Evolutionary conservation across 192 early-diverging fungal species (phyloP).

Genomic region (Funneliformis mosseae): DNA sequence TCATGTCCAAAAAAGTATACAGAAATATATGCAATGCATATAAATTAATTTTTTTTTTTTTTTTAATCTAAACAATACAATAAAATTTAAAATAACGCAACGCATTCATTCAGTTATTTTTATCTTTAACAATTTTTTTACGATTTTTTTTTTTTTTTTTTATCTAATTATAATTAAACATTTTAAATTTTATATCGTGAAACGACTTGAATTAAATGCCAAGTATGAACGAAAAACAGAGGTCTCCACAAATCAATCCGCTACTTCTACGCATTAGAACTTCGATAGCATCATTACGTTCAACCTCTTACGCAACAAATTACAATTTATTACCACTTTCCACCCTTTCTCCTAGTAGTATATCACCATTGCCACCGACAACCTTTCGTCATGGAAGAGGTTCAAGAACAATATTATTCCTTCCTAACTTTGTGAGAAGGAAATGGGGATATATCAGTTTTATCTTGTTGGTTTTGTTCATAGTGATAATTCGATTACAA

Average conservation of each 20-base stretch:
- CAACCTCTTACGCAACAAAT: neutral
- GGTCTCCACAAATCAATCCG: neutral
- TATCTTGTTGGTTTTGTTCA: neutral
- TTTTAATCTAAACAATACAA: too few species aligned
- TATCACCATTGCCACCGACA: neutral
- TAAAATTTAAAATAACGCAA: too few species aligned
- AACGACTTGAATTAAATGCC: too few species aligned
- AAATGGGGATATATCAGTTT: conserved; percentile 18
- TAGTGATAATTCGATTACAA: neutral
- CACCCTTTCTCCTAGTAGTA: neutral
- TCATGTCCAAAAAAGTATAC: too few species aligned
- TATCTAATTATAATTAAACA: too few species aligned
- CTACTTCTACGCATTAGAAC: neutral
- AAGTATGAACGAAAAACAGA: neutral
- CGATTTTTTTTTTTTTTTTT: too few species aligned
- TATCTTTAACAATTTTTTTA: too few species aligned
- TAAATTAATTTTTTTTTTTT: too few species aligned
- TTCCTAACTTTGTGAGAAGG: neutral
- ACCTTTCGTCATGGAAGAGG: conserved; percentile 1
- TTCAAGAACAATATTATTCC: neutral
- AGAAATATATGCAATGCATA: too few species aligned
- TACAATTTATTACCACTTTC: conserved; percentile 4
- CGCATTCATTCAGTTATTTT: too few species aligned
- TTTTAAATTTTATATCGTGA: too few species aligned
- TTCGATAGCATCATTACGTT: conserved; percentile 4